These are phyloP conservation scores for Apiotrichum laibachii DNA, from an alignment of 1,284 basidiomycete species.

Conservation along the genomic window DNA sequence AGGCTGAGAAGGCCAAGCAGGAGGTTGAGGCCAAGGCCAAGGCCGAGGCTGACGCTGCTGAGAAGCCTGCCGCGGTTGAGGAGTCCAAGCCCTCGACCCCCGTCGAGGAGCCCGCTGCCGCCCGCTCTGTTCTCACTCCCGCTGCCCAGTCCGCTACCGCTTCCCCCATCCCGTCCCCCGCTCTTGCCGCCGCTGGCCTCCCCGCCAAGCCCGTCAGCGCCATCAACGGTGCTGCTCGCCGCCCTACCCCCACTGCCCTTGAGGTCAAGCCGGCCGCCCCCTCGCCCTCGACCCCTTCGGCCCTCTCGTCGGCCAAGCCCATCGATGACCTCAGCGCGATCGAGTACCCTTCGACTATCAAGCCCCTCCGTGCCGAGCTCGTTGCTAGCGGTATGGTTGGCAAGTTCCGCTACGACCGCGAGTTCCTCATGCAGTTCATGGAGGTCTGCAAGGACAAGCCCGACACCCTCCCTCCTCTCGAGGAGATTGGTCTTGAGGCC, in stretches of 20 bases:
- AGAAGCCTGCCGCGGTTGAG: slow-evolving; percentile 50
- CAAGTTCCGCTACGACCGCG: slow-evolving; percentile 96
- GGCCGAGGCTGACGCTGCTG: slow-evolving; percentile 21
- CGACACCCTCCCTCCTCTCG: slow-evolving; percentile 79
- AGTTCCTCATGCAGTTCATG: slow-evolving; percentile 98
- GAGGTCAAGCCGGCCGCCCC: slow-evolving; percentile 57
- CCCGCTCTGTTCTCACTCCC: slow-evolving; percentile 33
- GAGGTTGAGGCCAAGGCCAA: slow-evolving; percentile 45
- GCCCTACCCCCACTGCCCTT: slow-evolving; percentile 62
- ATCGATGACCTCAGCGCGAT: slow-evolving; percentile 81
- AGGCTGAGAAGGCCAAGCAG: slow-evolving; percentile 55
- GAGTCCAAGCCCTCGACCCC: slow-evolving; percentile 52
- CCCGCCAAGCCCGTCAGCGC: slow-evolving; percentile 49
- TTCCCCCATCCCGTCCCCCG: slow-evolving; percentile 43
- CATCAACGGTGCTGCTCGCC: slow-evolving; percentile 31
- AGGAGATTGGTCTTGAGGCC: slow-evolving; percentile 86
- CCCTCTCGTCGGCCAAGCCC: slow-evolving; percentile 68
- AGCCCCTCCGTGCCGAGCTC: slow-evolving; percentile 79
- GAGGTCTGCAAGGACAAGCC: slow-evolving; percentile 91
- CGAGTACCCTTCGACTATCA: slow-evolving; percentile 77
- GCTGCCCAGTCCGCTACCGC: slow-evolving; percentile 29
- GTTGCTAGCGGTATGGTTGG: slow-evolving; percentile 77
- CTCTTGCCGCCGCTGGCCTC: slow-evolving; percentile 45
- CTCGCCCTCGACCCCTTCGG: slow-evolving; percentile 55
- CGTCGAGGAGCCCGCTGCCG: slow-evolving; percentile 52